These are phyloP conservation scores for Chytridium lagenaria DNA, from an alignment of 371 early-diverging fungal species.

Conservation along the genomic window DNA sequence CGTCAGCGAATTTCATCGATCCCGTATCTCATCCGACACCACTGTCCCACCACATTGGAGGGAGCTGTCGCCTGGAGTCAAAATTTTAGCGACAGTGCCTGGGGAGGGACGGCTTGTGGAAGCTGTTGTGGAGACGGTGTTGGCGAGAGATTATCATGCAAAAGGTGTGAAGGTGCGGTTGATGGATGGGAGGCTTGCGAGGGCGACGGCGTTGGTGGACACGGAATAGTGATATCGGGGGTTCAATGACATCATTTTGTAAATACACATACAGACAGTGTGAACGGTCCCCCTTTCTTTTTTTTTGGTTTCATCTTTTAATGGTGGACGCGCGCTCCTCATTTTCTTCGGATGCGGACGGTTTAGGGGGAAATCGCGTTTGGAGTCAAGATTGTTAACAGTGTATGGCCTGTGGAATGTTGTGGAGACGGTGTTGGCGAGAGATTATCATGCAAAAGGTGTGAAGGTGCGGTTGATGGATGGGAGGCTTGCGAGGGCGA, in stretches of 20 bases:
- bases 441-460: constrained; percentile 33
- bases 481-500: constrained; percentile 32
- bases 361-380: no score
- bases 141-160: constrained; percentile 30
- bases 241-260: no score
- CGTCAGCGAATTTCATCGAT: background rate
- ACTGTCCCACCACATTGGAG: constrained; percentile 24
- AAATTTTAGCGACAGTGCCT: constrained; percentile 15
- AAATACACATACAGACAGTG: no score
- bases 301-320: no score
- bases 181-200: constrained; percentile 30
- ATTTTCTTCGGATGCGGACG: no score
- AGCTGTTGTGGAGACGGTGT: constrained; percentile 26
- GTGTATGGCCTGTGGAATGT: no score
- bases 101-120: constrained; percentile 18
- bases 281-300: no score
- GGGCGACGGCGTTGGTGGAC: constrained; percentile 28
- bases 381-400: no score
- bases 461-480: constrained; percentile 29
- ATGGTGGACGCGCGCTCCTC: no score
- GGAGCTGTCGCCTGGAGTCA: constrained; percentile 19
- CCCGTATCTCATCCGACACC: background rate
- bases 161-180: constrained; percentile 31
- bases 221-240: no score
- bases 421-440: constrained; percentile 28